phyloP scores from a whole-genome alignment of 805 yeast genomes.

The Schwanniomyces occidentalis region DNA sequence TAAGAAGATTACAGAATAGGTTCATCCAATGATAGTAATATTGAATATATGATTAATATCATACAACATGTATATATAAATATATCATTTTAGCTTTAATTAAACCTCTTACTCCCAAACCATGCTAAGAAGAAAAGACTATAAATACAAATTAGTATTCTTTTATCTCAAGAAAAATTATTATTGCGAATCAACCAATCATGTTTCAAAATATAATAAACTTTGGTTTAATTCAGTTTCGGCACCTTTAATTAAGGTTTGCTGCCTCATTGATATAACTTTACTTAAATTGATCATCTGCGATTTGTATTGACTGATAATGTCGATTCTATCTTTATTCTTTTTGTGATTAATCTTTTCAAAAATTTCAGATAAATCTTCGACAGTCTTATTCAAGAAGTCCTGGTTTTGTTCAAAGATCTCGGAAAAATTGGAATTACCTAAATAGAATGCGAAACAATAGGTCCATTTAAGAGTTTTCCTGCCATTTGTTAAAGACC shows the following conservation, averaged over 20 bases:
- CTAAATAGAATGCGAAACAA: constrained; percentile 71
- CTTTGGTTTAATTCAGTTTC: constrained; percentile 40
- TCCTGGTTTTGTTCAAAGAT: constrained; percentile 74
- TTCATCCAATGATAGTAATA: too few relatives aligned
- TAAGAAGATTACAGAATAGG: too few relatives aligned
- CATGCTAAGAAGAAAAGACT: too few relatives aligned
- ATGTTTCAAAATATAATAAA: constrained; percentile 20
- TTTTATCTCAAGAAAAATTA: too few relatives aligned
- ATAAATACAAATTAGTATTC: too few relatives aligned
- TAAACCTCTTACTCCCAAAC: too few relatives aligned
- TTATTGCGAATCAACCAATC: not conserved
- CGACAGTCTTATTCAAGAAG: constrained; percentile 63
- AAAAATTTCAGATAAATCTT: constrained; percentile 63
- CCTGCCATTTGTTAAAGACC: constrained; percentile 64
- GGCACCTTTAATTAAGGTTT: constrained; percentile 45
- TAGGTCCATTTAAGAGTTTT: constrained; percentile 88
- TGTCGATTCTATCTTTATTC: constrained; percentile 23
- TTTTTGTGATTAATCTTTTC: constrained; percentile 37
- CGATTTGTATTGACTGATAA: constrained; percentile 37
- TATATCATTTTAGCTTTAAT: too few relatives aligned
- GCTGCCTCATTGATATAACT: constrained; percentile 41
- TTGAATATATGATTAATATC: too few relatives aligned
- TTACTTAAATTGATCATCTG: constrained; percentile 44
- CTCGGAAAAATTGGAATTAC: constrained; percentile 50
- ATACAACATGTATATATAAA: too few relatives aligned